Percentiles rank a stretch among this genome's conserved stretches.
Conservation (phyloP, 129 eudicot genomes). For the Flaveria trinervia region DNA sequence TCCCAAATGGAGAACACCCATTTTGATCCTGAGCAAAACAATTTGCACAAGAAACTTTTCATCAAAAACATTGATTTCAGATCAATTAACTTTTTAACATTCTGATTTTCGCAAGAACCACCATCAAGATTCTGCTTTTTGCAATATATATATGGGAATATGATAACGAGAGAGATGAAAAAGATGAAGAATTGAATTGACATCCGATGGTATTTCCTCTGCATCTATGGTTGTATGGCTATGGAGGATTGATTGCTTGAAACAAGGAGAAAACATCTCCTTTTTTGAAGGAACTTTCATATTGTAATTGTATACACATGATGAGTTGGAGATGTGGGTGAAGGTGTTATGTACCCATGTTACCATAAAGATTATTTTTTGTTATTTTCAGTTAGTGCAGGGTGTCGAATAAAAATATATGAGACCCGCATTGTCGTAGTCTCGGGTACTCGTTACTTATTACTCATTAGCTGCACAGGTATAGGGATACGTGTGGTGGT, state of each 20-base stretch:
- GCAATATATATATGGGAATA: neutral
- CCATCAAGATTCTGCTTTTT: neutral
- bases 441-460: too few species aligned
- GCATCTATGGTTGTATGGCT: slow-evolving; percentile 16
- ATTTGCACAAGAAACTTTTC: slow-evolving; percentile 2
- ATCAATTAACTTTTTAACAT: neutral
- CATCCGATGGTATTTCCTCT: slow-evolving; percentile 1
- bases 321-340: neutral
- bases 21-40: slow-evolving; percentile 15
- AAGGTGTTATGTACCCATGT: neutral
- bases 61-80: slow-evolving; percentile 16
- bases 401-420: neutral
- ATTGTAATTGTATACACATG: slow-evolving; percentile 13
- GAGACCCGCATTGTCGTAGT: too few species aligned
- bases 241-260: slow-evolving; percentile 33
- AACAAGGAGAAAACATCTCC: slow-evolving; percentile 44
- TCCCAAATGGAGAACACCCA: slow-evolving; percentile 17
- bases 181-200: slow-evolving; percentile 6
- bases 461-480: neutral
- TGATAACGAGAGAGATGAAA: neutral
- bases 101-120: slow-evolving; percentile 12
- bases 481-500: neutral
- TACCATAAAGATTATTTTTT: neutral
- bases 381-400: neutral
- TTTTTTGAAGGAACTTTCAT: slow-evolving; percentile 31